phyloP scores from a whole-genome alignment of 768 basidiomycete genomes.

The Daedalea quercina region DNA sequence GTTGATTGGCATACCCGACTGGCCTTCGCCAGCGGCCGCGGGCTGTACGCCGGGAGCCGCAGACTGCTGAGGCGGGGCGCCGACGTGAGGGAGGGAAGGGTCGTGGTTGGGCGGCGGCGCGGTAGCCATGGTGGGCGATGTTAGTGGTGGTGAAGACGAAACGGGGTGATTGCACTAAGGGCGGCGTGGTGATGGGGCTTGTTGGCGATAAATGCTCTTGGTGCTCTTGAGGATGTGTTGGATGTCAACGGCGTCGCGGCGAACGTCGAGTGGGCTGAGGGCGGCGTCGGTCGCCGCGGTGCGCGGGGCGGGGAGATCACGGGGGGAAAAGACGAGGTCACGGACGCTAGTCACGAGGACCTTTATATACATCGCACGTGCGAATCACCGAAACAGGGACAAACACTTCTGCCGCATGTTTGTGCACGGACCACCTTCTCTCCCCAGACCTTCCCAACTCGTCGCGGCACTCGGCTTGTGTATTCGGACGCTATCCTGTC shows the following conservation, averaged over 20 bases:
- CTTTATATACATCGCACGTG: slow-evolving; percentile 27
- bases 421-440: slow-evolving; percentile 15
- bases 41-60: slow-evolving; percentile 9
- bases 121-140: slow-evolving; percentile 11
- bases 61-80: slow-evolving; percentile 9
- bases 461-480: no score
- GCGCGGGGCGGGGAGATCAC: slow-evolving; percentile 28
- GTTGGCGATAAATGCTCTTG: neutral
- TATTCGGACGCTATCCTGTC: no score
- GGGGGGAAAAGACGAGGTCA: slow-evolving; percentile 34
- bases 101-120: slow-evolving; percentile 16
- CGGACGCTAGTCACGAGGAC: slow-evolving; percentile 35
- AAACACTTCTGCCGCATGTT: slow-evolving; percentile 21
- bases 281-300: slow-evolving; percentile 10
- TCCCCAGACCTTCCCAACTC: neutral
- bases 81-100: slow-evolving; percentile 10
- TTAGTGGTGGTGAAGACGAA: neutral
- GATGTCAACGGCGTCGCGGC: neutral
- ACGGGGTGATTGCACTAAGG: neutral
- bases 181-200: neutral
- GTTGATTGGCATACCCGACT: slow-evolving; percentile 5
- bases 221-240: neutral
- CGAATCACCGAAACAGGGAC: slow-evolving; percentile 16
- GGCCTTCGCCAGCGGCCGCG: neutral
- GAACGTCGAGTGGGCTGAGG: slow-evolving; percentile 5